These are phyloP conservation scores for Syncephalis fuscata DNA, from an alignment of 371 early-diverging fungal species.

Conservation along the genomic window DNA sequence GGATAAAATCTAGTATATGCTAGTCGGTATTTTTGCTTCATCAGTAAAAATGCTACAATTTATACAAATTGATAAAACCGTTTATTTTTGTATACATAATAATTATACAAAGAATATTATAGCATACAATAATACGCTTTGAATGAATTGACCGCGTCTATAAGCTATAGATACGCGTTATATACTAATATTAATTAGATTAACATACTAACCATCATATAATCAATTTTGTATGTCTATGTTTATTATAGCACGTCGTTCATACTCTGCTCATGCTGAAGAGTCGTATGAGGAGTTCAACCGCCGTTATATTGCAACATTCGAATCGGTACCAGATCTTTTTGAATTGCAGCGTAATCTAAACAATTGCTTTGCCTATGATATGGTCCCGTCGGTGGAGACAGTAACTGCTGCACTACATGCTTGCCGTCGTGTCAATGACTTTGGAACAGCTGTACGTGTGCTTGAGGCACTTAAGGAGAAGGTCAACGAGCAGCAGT, in stretches of 20 bases:
- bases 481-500: slow-evolving; percentile 72
- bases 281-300: slow-evolving; percentile 68
- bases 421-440: slow-evolving; percentile 84
- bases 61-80: too few species aligned
- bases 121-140: too few species aligned
- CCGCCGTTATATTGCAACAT: slow-evolving; percentile 70
- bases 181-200: too few species aligned
- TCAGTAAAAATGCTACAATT: too few species aligned
- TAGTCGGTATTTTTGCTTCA: too few species aligned
- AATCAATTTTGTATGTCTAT: too few species aligned
- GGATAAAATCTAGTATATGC: too few species aligned
- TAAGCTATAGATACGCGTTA: too few species aligned
- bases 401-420: slow-evolving; percentile 77
- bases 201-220: too few species aligned
- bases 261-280: slow-evolving; percentile 51
- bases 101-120: too few species aligned
- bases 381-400: slow-evolving; percentile 79
- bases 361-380: slow-evolving; percentile 92
- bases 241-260: slow-evolving; percentile 10
- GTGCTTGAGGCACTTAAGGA: slow-evolving; percentile 85
- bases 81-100: too few species aligned
- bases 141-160: too few species aligned
- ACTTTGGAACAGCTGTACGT: slow-evolving; percentile 82
- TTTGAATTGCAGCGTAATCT: slow-evolving; percentile 94
- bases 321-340: slow-evolving; percentile 80